phyloP scores from a whole-genome alignment of 2,329 filamentous ascomycete species.

The Fusarium siculi region DNA sequence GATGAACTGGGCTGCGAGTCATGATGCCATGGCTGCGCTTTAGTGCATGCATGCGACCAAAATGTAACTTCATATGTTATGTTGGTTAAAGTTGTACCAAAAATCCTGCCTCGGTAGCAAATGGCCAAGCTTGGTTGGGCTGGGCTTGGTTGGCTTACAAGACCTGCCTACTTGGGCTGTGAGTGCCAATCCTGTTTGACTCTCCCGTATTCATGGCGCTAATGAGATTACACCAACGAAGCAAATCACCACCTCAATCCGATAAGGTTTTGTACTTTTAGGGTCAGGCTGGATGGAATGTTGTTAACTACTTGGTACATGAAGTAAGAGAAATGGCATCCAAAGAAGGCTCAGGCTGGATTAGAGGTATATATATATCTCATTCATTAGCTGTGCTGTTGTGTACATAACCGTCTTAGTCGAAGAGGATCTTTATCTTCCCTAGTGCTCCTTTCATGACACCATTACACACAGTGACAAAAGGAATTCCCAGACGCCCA shows the following conservation, averaged over 20 bases:
- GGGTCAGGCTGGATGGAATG: not conserved
- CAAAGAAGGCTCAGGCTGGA: not conserved
- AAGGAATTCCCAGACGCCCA: slow-evolving; percentile 28
- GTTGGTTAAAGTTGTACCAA: not conserved
- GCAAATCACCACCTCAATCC: not conserved
- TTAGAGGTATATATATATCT: slow-evolving; percentile 12
- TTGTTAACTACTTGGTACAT: not conserved
- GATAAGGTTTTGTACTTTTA: not conserved
- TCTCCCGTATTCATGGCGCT: not conserved
- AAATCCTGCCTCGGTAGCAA: slow-evolving; percentile 8
- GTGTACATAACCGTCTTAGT: slow-evolving; percentile 12
- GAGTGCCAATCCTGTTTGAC: not conserved
- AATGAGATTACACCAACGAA: not conserved
- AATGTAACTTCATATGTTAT: not conserved
- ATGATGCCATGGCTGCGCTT: slow-evolving; percentile 10
- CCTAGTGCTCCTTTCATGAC: not conserved
- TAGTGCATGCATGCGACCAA: not conserved
- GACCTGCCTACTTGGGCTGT: not conserved
- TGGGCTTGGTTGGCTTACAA: not conserved
- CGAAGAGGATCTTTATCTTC: not conserved
- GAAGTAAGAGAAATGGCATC: not conserved
- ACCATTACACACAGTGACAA: slow-evolving; percentile 12
- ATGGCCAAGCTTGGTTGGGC: not conserved
- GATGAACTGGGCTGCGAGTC: not conserved
- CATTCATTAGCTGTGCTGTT: slow-evolving; percentile 22